phyloP scores from a whole-genome alignment of 31 red algal genomes.

The Porphyra umbilicalis region DNA sequence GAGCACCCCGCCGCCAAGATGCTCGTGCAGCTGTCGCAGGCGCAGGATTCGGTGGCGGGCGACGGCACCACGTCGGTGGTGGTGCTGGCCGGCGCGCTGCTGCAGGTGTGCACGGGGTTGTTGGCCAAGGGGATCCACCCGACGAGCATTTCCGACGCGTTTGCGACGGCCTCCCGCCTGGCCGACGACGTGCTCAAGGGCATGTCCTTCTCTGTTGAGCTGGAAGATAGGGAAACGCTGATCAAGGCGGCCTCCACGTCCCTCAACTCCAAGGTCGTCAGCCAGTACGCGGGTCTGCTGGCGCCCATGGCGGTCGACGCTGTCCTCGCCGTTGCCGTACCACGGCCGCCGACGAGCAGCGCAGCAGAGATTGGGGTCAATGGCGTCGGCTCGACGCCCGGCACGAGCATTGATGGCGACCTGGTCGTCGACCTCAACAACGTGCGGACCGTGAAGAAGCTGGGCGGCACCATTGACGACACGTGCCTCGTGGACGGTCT shows the following conservation, averaged over 20 bases:
- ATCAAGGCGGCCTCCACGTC: conserved; percentile 81
- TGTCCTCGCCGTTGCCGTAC: conserved; percentile 25
- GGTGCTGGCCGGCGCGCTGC: conserved; percentile 77
- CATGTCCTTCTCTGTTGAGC: conserved; percentile 78
- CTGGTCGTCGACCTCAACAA: conserved; percentile 65
- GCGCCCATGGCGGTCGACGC: conserved; percentile 94
- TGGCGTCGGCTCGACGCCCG: background rate
- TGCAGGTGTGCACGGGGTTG: conserved; percentile 61
- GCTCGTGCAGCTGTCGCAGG: conserved; percentile 78
- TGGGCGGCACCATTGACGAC: conserved; percentile 93
- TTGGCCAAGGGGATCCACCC: conserved; percentile 84
- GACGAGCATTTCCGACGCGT: conserved; percentile 71
- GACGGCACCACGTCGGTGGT: conserved; percentile 97
- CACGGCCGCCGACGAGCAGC: background rate
- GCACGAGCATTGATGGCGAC: background rate
- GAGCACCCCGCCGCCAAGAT: conserved; percentile 98
- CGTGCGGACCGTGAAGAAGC: conserved; percentile 85
- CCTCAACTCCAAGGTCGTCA: conserved; percentile 90
- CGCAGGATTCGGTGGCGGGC: conserved; percentile 91
- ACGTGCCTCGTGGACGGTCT: conserved; percentile 70
- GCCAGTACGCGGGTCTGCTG: conserved; percentile 78
- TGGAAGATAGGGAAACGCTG: conserved; percentile 61
- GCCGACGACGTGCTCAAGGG: conserved; percentile 54
- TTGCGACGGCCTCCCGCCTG: conserved; percentile 49
- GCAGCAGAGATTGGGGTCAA: background rate